Evolutionary conservation across 306 rosid genomes (phyloP).

Genomic region (Phaseolus lunatus): DNA sequence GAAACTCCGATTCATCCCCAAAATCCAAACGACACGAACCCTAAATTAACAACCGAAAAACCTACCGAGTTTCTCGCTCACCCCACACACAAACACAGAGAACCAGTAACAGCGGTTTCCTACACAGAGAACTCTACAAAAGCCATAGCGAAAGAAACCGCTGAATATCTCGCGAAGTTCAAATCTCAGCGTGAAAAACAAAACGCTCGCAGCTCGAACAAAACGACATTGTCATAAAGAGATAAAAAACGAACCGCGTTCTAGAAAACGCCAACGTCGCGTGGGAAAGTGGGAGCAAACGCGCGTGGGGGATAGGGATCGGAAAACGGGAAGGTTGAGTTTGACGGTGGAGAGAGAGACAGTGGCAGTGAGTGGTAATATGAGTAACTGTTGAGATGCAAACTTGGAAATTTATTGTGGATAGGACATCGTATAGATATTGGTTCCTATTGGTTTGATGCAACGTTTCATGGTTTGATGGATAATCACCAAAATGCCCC

Average conservation of each 20-base stretch:
- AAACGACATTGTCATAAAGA: constrained; percentile 44
- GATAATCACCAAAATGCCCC: constrained; percentile 67
- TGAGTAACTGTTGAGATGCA: constrained; percentile 42
- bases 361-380: constrained; percentile 64
- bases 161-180: constrained; percentile 16
- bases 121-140: constrained; percentile 28
- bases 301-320: constrained; percentile 36
- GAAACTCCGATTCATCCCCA: constrained; percentile 87
- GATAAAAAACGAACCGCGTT: neutral
- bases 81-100: constrained; percentile 16
- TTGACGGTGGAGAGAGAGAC: constrained; percentile 45
- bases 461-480: constrained; percentile 53
- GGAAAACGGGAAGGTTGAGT: constrained; percentile 46
- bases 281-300: constrained; percentile 42
- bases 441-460: constrained; percentile 58
- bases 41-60: constrained; percentile 35
- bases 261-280: constrained; percentile 48
- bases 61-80: constrained; percentile 40
- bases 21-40: constrained; percentile 41
- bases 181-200: neutral
- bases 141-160: neutral
- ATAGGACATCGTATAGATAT: constrained; percentile 39
- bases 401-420: constrained; percentile 52
- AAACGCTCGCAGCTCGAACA: constrained; percentile 35
- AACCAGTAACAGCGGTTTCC: neutral